These are phyloP conservation scores for Recurvomyces mirabilis DNA, from an alignment of 495 filamentous ascomycete genomes.

Conservation along the genomic window DNA sequence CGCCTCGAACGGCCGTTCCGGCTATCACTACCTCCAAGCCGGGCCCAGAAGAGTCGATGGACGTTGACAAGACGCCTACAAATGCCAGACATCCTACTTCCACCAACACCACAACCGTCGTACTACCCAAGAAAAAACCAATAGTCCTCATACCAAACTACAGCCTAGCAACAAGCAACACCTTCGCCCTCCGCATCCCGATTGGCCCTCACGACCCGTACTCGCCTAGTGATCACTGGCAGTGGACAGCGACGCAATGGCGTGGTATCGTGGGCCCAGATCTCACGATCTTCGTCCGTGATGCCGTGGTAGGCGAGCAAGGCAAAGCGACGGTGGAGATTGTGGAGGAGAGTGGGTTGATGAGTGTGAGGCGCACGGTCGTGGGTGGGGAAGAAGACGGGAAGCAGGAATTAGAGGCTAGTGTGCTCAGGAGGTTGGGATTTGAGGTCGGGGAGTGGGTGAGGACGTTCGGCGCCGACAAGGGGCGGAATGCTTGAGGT, in stretches of 20 bases:
- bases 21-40: background rate
- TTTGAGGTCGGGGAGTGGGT: conserved; percentile 82
- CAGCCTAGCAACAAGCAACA: conserved; percentile 63
- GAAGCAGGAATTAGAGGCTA: conserved; percentile 10
- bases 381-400: conserved; percentile 31
- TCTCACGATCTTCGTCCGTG: conserved; percentile 62
- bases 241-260: conserved; percentile 96
- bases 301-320: conserved; percentile 20
- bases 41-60: background rate
- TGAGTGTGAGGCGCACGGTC: conserved; percentile 45
- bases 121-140: conserved; percentile 30
- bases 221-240: conserved; percentile 82
- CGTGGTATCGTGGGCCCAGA: conserved; percentile 77
- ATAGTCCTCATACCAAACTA: conserved; percentile 68
- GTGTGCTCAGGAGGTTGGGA: conserved; percentile 53
- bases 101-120: conserved; percentile 6
- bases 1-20: background rate
- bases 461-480: conserved; percentile 27
- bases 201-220: conserved; percentile 57
- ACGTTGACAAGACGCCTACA: conserved; percentile 8
- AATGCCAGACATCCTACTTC: background rate
- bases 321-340: conserved; percentile 44
- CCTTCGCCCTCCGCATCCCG: conserved; percentile 57
- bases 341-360: conserved; percentile 18
- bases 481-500: too few relatives aligned